phyloP scores from a whole-genome alignment of 2,329 filamentous ascomycete genomes.

The Hysterium pulicare region DNA sequence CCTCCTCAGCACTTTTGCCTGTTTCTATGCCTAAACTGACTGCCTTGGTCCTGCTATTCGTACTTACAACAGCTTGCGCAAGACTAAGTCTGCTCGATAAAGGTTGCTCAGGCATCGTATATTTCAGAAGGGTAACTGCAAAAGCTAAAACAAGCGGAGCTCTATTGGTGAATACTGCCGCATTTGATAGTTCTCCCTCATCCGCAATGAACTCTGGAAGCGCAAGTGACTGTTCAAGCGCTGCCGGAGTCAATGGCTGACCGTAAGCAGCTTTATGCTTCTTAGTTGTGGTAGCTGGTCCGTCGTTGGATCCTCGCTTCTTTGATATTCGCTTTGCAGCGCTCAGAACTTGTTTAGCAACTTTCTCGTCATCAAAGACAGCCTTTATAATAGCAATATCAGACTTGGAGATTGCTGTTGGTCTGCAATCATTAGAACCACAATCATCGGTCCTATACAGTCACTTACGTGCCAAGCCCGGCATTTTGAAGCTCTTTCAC shows the following conservation, averaged over 20 bases:
- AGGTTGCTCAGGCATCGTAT: conserved; percentile 83
- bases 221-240: conserved; percentile 60
- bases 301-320: conserved; percentile 48
- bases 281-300: conserved; percentile 28
- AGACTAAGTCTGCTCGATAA: conserved; percentile 79
- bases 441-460: conserved; percentile 12
- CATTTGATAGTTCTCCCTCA: conserved; percentile 58
- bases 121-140: conserved; percentile 67
- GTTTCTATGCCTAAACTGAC: conserved; percentile 69
- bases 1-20: conserved; percentile 62
- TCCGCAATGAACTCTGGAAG: conserved; percentile 55
- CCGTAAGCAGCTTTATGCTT: conserved; percentile 29
- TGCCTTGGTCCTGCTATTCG: conserved; percentile 75
- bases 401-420: conserved; percentile 49
- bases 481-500: conserved; percentile 53
- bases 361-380: conserved; percentile 51
- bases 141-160: conserved; percentile 82
- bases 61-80: conserved; percentile 78
- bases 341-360: conserved; percentile 55
- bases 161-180: conserved; percentile 68
- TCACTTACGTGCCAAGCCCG: conserved; percentile 50
- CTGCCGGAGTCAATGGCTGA: conserved; percentile 44
- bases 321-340: conserved; percentile 56
- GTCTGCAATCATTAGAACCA: conserved; percentile 22
- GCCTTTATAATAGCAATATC: conserved; percentile 42